Evolutionary conservation across 305 asterid genomes (phyloP), one percentile per base, ranked within the genome.

Genomic region (Fraxinus floribunda): DNA sequence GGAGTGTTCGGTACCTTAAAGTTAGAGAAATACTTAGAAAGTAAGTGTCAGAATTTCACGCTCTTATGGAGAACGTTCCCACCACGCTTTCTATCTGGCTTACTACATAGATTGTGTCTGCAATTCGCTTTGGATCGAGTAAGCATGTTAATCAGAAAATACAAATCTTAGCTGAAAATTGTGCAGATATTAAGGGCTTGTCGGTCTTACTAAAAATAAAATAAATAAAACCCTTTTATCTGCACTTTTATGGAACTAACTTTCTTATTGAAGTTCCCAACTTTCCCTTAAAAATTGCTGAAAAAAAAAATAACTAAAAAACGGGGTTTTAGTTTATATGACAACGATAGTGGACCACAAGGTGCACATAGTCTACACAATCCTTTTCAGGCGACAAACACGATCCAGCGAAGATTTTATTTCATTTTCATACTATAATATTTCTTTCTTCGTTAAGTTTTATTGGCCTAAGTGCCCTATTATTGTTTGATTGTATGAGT

Each of bases 351-450:
- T 49, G 86, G 90, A 84, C 86, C 86, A 82, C 83, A 81, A 9
- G 64, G 44, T n/a, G 66, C 9, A 78, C 52, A 83, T 83, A 78
- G 85, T 84, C 80, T 26, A 15, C 84, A 80, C 82, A 84, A 81
- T 88, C 91, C 83, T 83, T 82, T 44, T 83, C 89, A 80, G 30
- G 41, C 35, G 83, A 87, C 88, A 82, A 84, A 41, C 88, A 84
- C 82, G 81, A 91, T 90, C 94, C 86, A 70, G 32, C 83, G 68
- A 74, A 90, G 94, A 90, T 89, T 85, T 91, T 66, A 81, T 83
- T 80, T 93, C 94, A 70, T 84, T 91, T 86, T 89, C 91, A 83
- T 68, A 30, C 75, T 38, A 80, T 79, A 82, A 46, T 85, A 73
- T 81, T 52, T 46, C 78, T 84, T 81, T 78, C 77, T 68, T 73